A percentile compares a stretch with the other conserved stretches of the same genome.
phyloP scores from a whole-genome alignment of 148 eudicot species.

The Cornus controversa region DNA sequence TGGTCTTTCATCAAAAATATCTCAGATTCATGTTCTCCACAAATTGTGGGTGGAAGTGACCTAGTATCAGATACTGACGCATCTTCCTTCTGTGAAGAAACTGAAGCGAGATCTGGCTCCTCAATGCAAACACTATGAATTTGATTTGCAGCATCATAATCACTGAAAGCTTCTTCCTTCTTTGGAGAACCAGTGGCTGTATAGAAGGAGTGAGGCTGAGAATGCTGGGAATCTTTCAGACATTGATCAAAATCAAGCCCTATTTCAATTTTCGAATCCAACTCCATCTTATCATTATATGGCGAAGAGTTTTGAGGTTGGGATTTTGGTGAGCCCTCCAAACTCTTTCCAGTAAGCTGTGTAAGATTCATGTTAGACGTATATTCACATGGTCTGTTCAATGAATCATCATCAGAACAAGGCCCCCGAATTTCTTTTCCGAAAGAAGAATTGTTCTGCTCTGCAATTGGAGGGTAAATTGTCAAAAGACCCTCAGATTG shows the following conservation, averaged over 20 bases:
- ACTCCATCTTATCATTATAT: conserved; percentile 5
- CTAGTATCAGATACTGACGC: conserved; percentile 13
- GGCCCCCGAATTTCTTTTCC: neutral
- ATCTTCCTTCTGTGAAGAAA: conserved; percentile 28
- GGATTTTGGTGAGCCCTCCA: conserved; percentile 16
- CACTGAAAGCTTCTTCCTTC: conserved; percentile 29
- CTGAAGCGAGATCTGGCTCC: conserved; percentile 22
- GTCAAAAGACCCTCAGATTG: conserved; percentile 2
- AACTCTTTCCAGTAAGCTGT: neutral
- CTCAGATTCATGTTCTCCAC: conserved; percentile 17
- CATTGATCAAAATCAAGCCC: conserved; percentile 3
- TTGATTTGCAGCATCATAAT: conserved; percentile 21
- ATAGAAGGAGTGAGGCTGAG: conserved; percentile 3
- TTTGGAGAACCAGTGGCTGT: conserved; percentile 16
- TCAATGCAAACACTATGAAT: conserved; percentile 12
- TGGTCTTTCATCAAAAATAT: neutral
- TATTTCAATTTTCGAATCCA: neutral
- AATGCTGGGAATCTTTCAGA: neutral
- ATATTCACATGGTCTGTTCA: conserved; percentile 8
- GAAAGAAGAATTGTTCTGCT: neutral
- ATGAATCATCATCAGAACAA: conserved; percentile 10
- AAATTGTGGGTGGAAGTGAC: conserved; percentile 16
- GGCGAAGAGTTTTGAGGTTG: neutral
- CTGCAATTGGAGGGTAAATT: neutral
- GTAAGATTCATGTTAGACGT: neutral